phyloP scores from a whole-genome alignment of 441 rosid genomes.

The Jatropha podagrica region DNA sequence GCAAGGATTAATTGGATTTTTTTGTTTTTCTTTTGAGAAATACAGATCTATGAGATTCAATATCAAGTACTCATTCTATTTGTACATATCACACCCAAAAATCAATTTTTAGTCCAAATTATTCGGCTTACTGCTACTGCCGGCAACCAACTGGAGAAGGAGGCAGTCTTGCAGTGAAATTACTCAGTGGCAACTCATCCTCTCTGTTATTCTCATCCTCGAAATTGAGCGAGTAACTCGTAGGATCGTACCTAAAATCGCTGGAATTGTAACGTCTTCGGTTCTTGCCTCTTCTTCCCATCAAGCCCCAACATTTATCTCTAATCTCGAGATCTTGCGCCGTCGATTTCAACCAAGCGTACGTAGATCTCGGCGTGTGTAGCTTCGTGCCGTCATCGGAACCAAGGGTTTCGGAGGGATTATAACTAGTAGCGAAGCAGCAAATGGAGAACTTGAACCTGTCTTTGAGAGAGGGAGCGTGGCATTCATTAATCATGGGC shows the following conservation, averaged over 20 bases:
- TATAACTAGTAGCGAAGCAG: slow-evolving; percentile 35
- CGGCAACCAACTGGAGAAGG: slow-evolving; percentile 36
- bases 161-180: slow-evolving; percentile 53
- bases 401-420: slow-evolving; percentile 11
- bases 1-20: no score
- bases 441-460: slow-evolving; percentile 44
- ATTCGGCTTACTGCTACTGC: background rate
- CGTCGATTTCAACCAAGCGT: slow-evolving; percentile 42
- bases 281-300: slow-evolving; percentile 33
- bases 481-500: slow-evolving; percentile 19
- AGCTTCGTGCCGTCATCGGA: slow-evolving; percentile 18
- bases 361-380: slow-evolving; percentile 41
- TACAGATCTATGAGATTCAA: no score
- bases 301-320: slow-evolving; percentile 43
- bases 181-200: slow-evolving; percentile 33
- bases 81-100: background rate
- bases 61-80: background rate
- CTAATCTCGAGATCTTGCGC: slow-evolving; percentile 46
- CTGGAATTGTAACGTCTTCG: slow-evolving; percentile 33
- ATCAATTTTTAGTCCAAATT: background rate
- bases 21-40: no score
- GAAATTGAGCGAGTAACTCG: slow-evolving; percentile 60
- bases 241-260: slow-evolving; percentile 55
- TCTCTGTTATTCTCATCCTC: slow-evolving; percentile 39
- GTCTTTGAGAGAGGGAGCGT: slow-evolving; percentile 23